phyloP scores from a whole-genome alignment of 129 eudicot genomes.

The Flaveria trinervia region DNA sequence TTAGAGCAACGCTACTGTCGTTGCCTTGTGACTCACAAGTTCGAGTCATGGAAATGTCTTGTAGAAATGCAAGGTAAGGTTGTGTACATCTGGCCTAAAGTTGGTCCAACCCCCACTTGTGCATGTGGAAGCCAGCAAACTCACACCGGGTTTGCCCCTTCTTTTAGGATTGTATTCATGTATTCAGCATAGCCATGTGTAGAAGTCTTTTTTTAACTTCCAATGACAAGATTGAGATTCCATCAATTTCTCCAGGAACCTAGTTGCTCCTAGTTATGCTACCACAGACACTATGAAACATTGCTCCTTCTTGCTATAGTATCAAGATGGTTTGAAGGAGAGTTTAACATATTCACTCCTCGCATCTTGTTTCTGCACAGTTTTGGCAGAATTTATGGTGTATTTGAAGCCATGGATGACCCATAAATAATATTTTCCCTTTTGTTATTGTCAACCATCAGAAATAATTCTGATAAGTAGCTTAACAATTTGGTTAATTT shows the following conservation, averaged over 20 bases:
- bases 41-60: too few relatives aligned
- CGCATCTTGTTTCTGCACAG: background rate
- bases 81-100: too few relatives aligned
- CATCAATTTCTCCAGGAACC: background rate
- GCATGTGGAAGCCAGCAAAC: too few relatives aligned
- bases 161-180: too few relatives aligned
- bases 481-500: conserved; percentile 11
- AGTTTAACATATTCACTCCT: too few relatives aligned
- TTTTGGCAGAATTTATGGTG: background rate
- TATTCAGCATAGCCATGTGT: background rate
- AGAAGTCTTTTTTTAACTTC: background rate
- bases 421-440: background rate
- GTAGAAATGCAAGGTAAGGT: too few relatives aligned
- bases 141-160: too few relatives aligned
- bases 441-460: background rate
- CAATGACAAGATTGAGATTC: background rate
- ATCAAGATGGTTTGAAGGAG: too few relatives aligned
- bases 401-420: background rate
- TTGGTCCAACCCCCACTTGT: too few relatives aligned
- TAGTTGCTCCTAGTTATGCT: background rate
- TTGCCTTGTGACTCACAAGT: too few relatives aligned
- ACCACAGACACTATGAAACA: background rate
- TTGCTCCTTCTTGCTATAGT: conserved; percentile 2
- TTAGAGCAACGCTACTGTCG: too few relatives aligned
- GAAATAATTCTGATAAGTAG: background rate